phyloP scores from a whole-genome alignment of 208 protist genomes.

The Crithidia expoeki region DNA sequence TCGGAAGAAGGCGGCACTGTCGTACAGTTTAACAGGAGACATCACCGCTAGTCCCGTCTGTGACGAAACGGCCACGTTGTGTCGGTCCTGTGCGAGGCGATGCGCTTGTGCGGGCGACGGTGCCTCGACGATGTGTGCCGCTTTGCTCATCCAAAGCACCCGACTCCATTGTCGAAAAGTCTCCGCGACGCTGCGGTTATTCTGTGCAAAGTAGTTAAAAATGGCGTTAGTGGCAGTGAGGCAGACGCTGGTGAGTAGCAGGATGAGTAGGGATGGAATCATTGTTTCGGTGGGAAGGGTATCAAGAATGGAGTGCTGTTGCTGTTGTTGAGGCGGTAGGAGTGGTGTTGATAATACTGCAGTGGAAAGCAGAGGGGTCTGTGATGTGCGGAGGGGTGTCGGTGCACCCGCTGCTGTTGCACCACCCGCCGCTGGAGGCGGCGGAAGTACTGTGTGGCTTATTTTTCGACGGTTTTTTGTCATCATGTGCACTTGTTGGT shows the following conservation, averaged over 20 bases:
- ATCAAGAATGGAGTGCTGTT: slow-evolving; percentile 13
- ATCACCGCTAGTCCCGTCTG: background rate
- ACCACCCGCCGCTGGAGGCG: too few relatives aligned
- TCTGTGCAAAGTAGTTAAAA: slow-evolving; percentile 41
- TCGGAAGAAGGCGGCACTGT: slow-evolving; percentile 35
- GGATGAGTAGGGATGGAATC: slow-evolving; percentile 45
- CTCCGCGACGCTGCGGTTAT: slow-evolving; percentile 14
- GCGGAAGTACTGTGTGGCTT: too few relatives aligned
- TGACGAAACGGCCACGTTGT: slow-evolving; percentile 17
- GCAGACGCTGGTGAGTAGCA: slow-evolving; percentile 44
- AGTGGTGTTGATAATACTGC: background rate
- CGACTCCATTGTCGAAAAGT: slow-evolving; percentile 42
- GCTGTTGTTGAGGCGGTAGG: background rate
- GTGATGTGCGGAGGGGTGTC: background rate
- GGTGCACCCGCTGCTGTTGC: too few relatives aligned
- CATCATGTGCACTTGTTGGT: too few relatives aligned
- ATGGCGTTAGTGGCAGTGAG: slow-evolving; percentile 34
- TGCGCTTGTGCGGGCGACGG: slow-evolving; percentile 19
- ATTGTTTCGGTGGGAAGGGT: slow-evolving; percentile 33
- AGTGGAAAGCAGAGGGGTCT: background rate
- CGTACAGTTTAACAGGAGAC: slow-evolving; percentile 26
- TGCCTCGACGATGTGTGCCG: slow-evolving; percentile 42
- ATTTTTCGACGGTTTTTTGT: too few relatives aligned
- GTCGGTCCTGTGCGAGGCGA: slow-evolving; percentile 23
- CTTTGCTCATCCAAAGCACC: slow-evolving; percentile 38